Base-by-base conservation (phyloP, 1,284 basidiomycete genomes). In the Ustilago bromivora region DNA sequence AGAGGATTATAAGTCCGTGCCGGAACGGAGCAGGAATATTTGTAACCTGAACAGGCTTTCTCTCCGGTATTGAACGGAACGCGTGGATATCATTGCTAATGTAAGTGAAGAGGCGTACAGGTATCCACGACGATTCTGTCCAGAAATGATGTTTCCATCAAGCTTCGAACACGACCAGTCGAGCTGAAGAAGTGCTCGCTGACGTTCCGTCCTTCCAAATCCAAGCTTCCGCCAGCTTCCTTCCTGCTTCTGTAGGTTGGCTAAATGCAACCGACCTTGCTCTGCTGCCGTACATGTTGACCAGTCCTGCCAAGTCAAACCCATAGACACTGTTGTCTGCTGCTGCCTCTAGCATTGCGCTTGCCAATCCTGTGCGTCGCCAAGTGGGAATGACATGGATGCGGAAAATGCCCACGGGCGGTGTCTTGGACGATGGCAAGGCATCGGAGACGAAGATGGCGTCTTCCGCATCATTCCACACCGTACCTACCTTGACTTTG, bases 231-330 rank as follows among this genome's bases (percentile, higher is more conserved):
- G 82, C 82, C 34, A 84, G 43, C 43, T 68, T 70, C 38, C 73
- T 46, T 32, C 82, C 82, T 8, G 75, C 75, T 55, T 78, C 74
- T n/a, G 81, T 84, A 43, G 82, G 82, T 57, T 84, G 82, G 52
- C 78, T 80, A 70, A 84, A 84, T 1, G 81, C 81, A 8, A 79
- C 66, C 10, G 74, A 60, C 28, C 69, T 66, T 19, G 79, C 78
- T 31, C 76, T 58, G 15, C 72, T 65, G 8, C 79, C 81, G 19
- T 74, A 69, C 73, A 56, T 67, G 35, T 31, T 38, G 52, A 66
- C 49, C 15, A 79, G 61, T 0, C 59, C 62, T 3, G 28, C 13
- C 28, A 71, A 52, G 11, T 66, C 65, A 54, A 76, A 61, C 17
- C 82, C 82, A 56, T 84, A 84, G 31, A 82, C 66, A 52, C 72